Evolutionary conservation across 1,284 basidiomycete genomes (phyloP).

Genomic region (Leucoagaricus sp.): DNA sequence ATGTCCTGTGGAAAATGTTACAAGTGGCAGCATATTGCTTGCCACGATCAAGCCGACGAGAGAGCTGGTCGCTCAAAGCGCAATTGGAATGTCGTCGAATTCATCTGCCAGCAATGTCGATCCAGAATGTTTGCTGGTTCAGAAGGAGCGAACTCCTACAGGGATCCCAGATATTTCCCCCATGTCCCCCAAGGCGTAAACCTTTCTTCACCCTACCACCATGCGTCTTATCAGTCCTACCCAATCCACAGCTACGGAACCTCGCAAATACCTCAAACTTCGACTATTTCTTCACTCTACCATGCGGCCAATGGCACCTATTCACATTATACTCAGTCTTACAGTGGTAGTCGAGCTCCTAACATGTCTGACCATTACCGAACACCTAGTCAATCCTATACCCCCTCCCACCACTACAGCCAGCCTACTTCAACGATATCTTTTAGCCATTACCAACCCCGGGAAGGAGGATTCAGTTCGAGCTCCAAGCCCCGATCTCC

Average conservation of each 20-base stretch:
- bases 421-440: slow-evolving; percentile 28
- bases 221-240: slow-evolving; percentile 5
- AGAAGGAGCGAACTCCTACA: background rate
- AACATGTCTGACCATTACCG: slow-evolving; percentile 19
- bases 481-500: slow-evolving; percentile 16
- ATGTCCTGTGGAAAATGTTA: slow-evolving; percentile 79
- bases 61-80: slow-evolving; percentile 58
- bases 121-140: slow-evolving; percentile 14
- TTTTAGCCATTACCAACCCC: slow-evolving; percentile 54
- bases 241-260: background rate
- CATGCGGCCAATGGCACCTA: slow-evolving; percentile 12
- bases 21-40: slow-evolving; percentile 84
- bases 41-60: slow-evolving; percentile 68
- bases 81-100: slow-evolving; percentile 74
- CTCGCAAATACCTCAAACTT: background rate
- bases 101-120: slow-evolving; percentile 56
- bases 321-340: slow-evolving; percentile 8
- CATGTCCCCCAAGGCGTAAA: background rate
- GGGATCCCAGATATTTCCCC: background rate
- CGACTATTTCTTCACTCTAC: slow-evolving; percentile 10
- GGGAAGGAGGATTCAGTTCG: slow-evolving; percentile 43
- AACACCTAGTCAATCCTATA: slow-evolving; percentile 19
- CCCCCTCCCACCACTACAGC: slow-evolving; percentile 10
- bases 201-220: background rate
- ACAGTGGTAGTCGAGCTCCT: background rate